These are phyloP conservation scores for Dalechampia spathulata DNA, from an alignment of 441 rosid species.

Conservation along the genomic window DNA sequence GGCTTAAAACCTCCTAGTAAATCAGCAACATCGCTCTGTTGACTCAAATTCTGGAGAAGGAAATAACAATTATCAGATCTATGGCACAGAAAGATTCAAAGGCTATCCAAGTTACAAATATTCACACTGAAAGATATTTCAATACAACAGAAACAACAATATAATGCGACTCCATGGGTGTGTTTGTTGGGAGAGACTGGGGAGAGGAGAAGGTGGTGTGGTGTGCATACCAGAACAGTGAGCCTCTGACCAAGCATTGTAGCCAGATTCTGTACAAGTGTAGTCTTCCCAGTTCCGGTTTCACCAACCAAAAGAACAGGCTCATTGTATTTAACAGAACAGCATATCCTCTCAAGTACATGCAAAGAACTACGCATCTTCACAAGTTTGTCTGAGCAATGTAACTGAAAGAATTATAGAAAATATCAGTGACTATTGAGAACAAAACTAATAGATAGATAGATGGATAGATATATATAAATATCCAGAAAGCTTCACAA, in stretches of 20 bases:
- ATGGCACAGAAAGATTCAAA: background rate
- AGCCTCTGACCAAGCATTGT: slow-evolving; percentile 78
- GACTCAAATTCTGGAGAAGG: slow-evolving; percentile 86
- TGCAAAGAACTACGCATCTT: slow-evolving; percentile 70
- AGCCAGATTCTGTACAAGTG: slow-evolving; percentile 92
- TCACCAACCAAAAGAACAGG: slow-evolving; percentile 99
- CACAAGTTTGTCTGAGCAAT: slow-evolving; percentile 56
- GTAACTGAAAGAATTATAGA: slow-evolving; percentile 37
- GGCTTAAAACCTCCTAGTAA: slow-evolving; percentile 99
- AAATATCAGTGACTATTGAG: slow-evolving; percentile 17
- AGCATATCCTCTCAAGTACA: slow-evolving; percentile 79
- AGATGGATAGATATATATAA: too few species aligned
- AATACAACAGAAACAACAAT: background rate
- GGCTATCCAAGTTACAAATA: background rate
- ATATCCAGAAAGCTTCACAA: slow-evolving; percentile 25
- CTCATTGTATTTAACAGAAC: slow-evolving; percentile 77
- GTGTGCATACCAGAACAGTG: slow-evolving; percentile 71
- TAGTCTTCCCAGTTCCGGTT: slow-evolving; percentile 99
- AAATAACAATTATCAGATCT: slow-evolving; percentile 10
- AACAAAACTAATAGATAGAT: slow-evolving; percentile 11
- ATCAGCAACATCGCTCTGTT: slow-evolving; percentile 97
- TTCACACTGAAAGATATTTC: background rate
- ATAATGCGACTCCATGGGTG: too few species aligned
- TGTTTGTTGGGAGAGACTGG: too few species aligned
- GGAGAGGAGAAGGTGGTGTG: slow-evolving; percentile 6